Conservation (phyloP, 352 stramenopile genomes). For the Hyaloperonospora brassicae region DNA sequence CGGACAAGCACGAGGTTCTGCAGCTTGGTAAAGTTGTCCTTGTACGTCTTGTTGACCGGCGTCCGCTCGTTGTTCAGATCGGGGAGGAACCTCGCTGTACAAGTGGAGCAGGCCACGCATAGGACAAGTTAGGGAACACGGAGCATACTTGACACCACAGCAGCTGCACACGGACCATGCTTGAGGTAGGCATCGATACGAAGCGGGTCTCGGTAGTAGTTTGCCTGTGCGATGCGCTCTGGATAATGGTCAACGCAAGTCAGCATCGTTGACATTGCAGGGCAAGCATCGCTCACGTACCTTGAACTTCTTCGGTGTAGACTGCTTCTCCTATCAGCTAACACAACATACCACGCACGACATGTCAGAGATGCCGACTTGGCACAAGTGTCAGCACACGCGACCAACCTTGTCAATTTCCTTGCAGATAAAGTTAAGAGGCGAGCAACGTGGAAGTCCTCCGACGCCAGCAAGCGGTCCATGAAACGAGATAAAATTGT, state of each 20-base stretch:
- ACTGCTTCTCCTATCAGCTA: conserved; percentile 81
- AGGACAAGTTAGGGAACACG: neutral
- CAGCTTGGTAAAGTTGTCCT: conserved; percentile 82
- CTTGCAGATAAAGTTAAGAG: conserved; percentile 80
- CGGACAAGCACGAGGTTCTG: conserved; percentile 86
- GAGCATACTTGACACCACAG: neutral
- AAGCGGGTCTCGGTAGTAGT: conserved; percentile 90
- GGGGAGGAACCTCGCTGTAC: conserved; percentile 61
- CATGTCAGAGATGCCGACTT: neutral
- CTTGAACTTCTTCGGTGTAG: conserved; percentile 83
- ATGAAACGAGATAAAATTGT: conserved; percentile 89
- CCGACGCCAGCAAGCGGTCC: conserved; percentile 87
- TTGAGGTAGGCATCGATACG: conserved; percentile 61
- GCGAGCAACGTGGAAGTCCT: conserved; percentile 83
- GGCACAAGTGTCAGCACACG: neutral
- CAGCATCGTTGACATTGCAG: neutral
- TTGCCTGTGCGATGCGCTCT: conserved; percentile 84
- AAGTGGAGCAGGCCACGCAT: neutral
- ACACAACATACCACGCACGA: conserved; percentile 4
- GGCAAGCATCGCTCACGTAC: conserved; percentile 15
- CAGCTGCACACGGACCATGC: conserved; percentile 32
- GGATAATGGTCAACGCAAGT: conserved; percentile 7
- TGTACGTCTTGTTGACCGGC: conserved; percentile 69
- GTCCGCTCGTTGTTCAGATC: conserved; percentile 89
- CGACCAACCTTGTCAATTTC: conserved; percentile 54